Percentiles rank a stretch among this genome's conserved stretches.
These are phyloP conservation scores for Aspergillus fischeri DNA, from an alignment of 2,329 filamentous ascomycete species.

Conservation along the genomic window DNA sequence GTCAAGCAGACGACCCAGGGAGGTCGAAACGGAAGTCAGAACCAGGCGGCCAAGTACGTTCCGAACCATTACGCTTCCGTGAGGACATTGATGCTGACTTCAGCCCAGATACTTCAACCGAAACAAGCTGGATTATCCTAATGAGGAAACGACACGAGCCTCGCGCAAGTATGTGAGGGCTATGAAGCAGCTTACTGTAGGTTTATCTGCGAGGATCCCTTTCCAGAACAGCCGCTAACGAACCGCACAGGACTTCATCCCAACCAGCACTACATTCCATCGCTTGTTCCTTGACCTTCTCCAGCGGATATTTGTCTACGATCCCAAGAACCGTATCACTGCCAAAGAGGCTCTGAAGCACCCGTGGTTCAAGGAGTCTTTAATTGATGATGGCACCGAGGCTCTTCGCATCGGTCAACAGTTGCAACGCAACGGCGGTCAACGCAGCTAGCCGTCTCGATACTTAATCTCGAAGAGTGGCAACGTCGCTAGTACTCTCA, in stretches of 20 bases:
- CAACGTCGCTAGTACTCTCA: not conserved
- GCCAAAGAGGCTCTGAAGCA: conserved; percentile 63
- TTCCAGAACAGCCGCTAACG: conserved; percentile 15
- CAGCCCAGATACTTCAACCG: conserved; percentile 50
- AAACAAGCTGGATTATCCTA: conserved; percentile 60
- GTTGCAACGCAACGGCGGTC: conserved; percentile 25
- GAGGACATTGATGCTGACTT: conserved; percentile 22
- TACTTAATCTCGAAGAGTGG: not conserved
- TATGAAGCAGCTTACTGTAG: conserved; percentile 61
- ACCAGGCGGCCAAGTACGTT: conserved; percentile 54
- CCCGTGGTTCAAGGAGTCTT: conserved; percentile 61
- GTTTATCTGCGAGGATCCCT: conserved; percentile 14
- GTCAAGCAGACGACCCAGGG: conserved; percentile 51
- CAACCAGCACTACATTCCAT: conserved; percentile 57
- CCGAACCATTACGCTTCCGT: conserved; percentile 12
- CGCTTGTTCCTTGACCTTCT: conserved; percentile 60
- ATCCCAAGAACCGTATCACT: conserved; percentile 61
- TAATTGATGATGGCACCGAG: conserved; percentile 64
- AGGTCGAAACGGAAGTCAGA: conserved; percentile 46
- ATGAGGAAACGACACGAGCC: conserved; percentile 58
- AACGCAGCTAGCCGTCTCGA: conserved; percentile 14
- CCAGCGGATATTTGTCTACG: conserved; percentile 62
- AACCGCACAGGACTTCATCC: conserved; percentile 56
- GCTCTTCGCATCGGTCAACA: conserved; percentile 55
- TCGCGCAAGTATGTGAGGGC: conserved; percentile 64